phyloP scores from a whole-genome alignment of 257 asterid genomes.

The Thymus quinquecostatus region DNA sequence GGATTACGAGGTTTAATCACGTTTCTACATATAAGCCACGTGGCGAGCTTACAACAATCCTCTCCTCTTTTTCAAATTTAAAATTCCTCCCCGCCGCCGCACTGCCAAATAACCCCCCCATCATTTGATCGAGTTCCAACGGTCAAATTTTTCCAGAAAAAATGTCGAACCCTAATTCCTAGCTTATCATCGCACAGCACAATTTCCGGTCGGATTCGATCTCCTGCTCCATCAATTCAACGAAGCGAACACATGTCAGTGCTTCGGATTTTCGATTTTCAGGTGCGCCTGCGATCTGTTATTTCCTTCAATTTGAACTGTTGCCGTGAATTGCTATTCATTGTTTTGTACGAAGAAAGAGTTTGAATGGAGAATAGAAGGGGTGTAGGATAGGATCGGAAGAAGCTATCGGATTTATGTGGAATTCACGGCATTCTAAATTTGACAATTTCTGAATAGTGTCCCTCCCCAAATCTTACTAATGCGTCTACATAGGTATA shows the following conservation, averaged over 20 bases:
- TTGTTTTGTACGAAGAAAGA: no score
- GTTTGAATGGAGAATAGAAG: not conserved
- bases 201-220: conserved; percentile 12
- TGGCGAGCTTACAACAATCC: not conserved
- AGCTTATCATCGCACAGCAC: conserved; percentile 12
- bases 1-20: not conserved
- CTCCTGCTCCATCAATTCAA: conserved; percentile 2
- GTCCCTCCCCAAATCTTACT: no score
- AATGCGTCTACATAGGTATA: no score
- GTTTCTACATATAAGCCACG: conserved; percentile 8
- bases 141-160: conserved; percentile 31
- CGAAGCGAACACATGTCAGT: not conserved
- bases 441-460: not conserved
- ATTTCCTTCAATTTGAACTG: not conserved
- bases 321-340: not conserved
- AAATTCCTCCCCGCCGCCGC: not conserved
- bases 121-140: conserved; percentile 24
- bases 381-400: not conserved
- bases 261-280: conserved; percentile 15
- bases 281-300: conserved; percentile 31
- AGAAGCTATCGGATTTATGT: not conserved
- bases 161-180: not conserved
- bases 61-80: conserved; percentile 7
- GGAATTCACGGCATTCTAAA: not conserved
- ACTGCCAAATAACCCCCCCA: conserved; percentile 6